Conservation (phyloP, 345 rosid genomes). For the Pugionium dolabratum region DNA sequence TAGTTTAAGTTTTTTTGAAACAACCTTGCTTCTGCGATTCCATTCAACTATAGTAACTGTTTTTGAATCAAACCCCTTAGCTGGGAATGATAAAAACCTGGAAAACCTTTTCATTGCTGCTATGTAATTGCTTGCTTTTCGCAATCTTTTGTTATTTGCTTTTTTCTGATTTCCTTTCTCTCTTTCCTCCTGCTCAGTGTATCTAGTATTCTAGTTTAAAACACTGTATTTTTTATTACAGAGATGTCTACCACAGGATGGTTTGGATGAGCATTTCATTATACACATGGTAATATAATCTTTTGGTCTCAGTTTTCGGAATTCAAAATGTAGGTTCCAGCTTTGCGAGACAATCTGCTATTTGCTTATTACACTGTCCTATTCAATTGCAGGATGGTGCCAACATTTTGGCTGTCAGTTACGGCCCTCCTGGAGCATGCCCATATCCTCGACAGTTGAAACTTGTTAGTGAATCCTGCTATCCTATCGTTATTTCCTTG, state of each 20-base stretch:
- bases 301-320: not conserved
- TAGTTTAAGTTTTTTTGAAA: not conserved
- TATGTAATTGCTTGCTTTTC: not conserved
- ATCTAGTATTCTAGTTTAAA: not conserved
- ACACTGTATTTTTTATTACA: constrained; percentile 1
- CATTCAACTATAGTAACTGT: not conserved
- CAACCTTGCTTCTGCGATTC: not conserved
- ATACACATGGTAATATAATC: constrained; percentile 27
- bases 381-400: constrained; percentile 27
- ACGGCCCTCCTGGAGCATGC: constrained; percentile 29
- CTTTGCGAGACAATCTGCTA: not conserved
- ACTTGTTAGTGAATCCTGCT: constrained; percentile 15
- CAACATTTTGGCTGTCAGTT: constrained; percentile 32
- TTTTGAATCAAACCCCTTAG: not conserved
- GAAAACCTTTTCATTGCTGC: not conserved
- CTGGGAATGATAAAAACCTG: not conserved
- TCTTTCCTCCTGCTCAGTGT: not conserved
- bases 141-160: not conserved
- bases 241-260: constrained; percentile 32
- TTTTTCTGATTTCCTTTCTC: not conserved
- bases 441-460: constrained; percentile 29
- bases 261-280: constrained; percentile 27
- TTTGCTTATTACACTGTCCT: constrained; percentile 3
- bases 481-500: not conserved
- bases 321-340: constrained; percentile 12